phyloP scores from a whole-genome alignment of 2,329 filamentous ascomycete species.

The Fusarium ramigenum region DNA sequence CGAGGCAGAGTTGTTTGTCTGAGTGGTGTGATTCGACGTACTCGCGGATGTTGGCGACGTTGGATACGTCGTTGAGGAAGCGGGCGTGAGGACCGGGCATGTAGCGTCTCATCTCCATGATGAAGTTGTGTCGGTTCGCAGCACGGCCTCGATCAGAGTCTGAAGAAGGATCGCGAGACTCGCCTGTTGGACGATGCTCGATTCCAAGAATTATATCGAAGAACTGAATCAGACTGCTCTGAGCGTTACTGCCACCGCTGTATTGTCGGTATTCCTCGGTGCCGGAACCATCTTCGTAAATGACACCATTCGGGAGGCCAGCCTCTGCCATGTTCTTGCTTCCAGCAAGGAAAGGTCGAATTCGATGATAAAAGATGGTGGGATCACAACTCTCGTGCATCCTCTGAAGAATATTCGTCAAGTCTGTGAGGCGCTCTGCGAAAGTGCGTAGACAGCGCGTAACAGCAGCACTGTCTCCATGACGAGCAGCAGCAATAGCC shows the following conservation, averaged over 20 bases:
- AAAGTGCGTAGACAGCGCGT: slow-evolving; percentile 81
- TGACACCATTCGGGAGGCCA: slow-evolving; percentile 84
- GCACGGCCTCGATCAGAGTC: slow-evolving; percentile 57
- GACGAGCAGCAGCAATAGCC: slow-evolving; percentile 82
- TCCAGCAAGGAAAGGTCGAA: slow-evolving; percentile 94
- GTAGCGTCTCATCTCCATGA: slow-evolving; percentile 95
- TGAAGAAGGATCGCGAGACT: slow-evolving; percentile 61
- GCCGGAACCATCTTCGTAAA: slow-evolving; percentile 84
- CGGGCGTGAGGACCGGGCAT: slow-evolving; percentile 94
- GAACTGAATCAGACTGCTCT: slow-evolving; percentile 96
- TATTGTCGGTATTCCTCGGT: slow-evolving; percentile 80
- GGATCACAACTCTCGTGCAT: slow-evolving; percentile 98
- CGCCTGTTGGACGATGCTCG: slow-evolving; percentile 88
- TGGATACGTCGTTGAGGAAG: slow-evolving; percentile 83
- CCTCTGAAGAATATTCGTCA: slow-evolving; percentile 79
- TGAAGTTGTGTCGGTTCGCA: slow-evolving; percentile 76
- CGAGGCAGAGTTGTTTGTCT: slow-evolving; percentile 75
- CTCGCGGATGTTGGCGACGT: slow-evolving; percentile 85
- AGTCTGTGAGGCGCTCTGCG: slow-evolving; percentile 87
- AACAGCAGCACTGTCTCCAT: slow-evolving; percentile 75
- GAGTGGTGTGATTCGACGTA: slow-evolving; percentile 74
- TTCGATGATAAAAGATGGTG: slow-evolving; percentile 92
- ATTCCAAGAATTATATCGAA: slow-evolving; percentile 93
- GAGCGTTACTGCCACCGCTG: slow-evolving; percentile 93
- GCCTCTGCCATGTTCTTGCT: slow-evolving; percentile 98